Percentiles rank a stretch among this genome's conserved stretches.
Conservation (phyloP, 495 filamentous ascomycete species). For the Neurospora tetraspora region DNA sequence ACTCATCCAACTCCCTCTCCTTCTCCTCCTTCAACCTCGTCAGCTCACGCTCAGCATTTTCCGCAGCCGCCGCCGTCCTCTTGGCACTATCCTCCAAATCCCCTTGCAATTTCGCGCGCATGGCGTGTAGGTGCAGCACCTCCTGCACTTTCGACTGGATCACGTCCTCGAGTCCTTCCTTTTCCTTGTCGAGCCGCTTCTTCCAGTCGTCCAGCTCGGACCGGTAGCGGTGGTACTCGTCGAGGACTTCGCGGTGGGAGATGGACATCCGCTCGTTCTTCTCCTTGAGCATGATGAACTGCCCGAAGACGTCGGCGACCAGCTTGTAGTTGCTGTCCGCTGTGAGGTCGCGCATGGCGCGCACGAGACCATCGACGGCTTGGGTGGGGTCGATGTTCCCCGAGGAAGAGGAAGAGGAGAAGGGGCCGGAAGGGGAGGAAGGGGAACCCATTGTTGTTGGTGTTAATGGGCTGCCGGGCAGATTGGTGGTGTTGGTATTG, state of each 20-base stretch:
- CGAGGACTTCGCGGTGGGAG: constrained; percentile 24
- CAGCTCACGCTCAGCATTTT: constrained; percentile 5
- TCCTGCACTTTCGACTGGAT: constrained; percentile 21
- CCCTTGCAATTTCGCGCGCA: constrained; percentile 12
- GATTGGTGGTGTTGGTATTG: neutral
- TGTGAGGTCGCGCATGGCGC: constrained; percentile 27
- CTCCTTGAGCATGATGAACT: constrained; percentile 29
- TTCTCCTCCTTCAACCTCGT: constrained; percentile 2
- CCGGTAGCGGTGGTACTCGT: constrained; percentile 27
- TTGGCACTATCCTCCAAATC: constrained; percentile 18
- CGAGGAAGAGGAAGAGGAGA: neutral
- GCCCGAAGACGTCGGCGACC: constrained; percentile 29
- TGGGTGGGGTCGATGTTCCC: constrained; percentile 13
- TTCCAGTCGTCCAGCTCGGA: constrained; percentile 25
- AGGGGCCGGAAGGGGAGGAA: neutral
- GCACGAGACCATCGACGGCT: constrained; percentile 26
- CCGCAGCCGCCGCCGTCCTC: constrained; percentile 10
- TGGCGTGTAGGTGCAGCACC: constrained; percentile 18
- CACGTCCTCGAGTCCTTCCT: constrained; percentile 18
- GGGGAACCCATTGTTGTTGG: neutral
- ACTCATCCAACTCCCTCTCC: constrained; percentile 3
- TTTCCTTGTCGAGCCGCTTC: constrained; percentile 16
- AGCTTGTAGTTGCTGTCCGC: constrained; percentile 30
- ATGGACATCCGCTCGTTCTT: constrained; percentile 23
- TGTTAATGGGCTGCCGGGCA: neutral